phyloP scores from a whole-genome alignment of 2,329 filamentous ascomycete genomes.

The Spiromastix sp. region DNA sequence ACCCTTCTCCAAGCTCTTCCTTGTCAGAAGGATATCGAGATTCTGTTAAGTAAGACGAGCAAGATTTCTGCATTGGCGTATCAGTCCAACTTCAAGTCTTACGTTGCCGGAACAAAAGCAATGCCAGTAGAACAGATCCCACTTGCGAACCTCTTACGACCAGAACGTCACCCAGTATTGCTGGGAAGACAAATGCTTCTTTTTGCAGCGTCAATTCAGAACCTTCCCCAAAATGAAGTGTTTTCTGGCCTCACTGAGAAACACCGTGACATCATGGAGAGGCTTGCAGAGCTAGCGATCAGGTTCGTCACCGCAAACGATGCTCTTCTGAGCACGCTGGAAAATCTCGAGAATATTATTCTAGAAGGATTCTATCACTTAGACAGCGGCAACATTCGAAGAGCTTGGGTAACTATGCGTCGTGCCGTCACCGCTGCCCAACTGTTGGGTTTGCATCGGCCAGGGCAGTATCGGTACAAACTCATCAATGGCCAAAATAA shows the following conservation, averaged over 20 bases:
- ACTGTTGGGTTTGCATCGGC: slow-evolving; percentile 31
- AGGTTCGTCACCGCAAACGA: slow-evolving; percentile 28
- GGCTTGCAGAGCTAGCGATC: slow-evolving; percentile 21
- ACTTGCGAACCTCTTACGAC: too few relatives aligned
- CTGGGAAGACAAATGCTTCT: slow-evolving; percentile 40
- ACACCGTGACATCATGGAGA: slow-evolving; percentile 16
- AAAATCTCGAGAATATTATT: slow-evolving; percentile 34
- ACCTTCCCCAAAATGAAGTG: too few relatives aligned
- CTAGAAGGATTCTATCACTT: slow-evolving; percentile 30
- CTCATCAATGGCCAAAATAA: slow-evolving; percentile 11
- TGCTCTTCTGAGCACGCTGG: slow-evolving; percentile 26
- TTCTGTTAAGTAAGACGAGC: too few relatives aligned
- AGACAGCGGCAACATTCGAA: slow-evolving; percentile 32
- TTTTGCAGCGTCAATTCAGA: slow-evolving; percentile 38
- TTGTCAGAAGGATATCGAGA: too few relatives aligned
- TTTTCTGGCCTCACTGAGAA: background rate
- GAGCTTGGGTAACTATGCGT: slow-evolving; percentile 28
- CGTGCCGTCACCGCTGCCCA: slow-evolving; percentile 32
- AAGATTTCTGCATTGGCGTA: too few relatives aligned
- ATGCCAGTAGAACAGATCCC: too few relatives aligned
- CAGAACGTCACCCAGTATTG: slow-evolving; percentile 40
- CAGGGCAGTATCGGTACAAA: slow-evolving; percentile 7
- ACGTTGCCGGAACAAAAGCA: too few relatives aligned
- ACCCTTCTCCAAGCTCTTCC: too few relatives aligned
- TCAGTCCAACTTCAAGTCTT: too few relatives aligned